Conservation (phyloP, 495 filamentous ascomycete genomes). For the Penicillium desertorum region DNA sequence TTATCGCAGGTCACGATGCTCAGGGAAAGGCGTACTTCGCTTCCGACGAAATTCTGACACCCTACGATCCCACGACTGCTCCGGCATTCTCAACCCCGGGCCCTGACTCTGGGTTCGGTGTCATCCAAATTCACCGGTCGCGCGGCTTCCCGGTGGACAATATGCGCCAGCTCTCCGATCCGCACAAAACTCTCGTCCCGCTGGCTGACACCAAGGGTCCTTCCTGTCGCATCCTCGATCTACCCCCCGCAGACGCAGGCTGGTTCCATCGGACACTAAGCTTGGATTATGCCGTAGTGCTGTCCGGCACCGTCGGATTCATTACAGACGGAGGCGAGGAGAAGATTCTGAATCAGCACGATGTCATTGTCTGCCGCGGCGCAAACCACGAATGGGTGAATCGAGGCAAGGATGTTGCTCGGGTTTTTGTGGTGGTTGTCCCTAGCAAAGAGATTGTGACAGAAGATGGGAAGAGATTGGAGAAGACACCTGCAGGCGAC, state of each 20-base stretch:
- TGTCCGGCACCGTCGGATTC: constrained; percentile 24
- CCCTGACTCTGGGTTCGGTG: constrained; percentile 23
- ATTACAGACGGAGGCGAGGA: constrained; percentile 27
- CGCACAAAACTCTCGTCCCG: constrained; percentile 26
- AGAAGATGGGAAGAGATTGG: constrained; percentile 19
- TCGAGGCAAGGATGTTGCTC: constrained; percentile 22
- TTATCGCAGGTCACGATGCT: constrained; percentile 21
- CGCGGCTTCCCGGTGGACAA: constrained; percentile 29
- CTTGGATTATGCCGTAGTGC: constrained; percentile 26
- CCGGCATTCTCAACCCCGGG: constrained; percentile 22
- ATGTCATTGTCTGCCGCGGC: constrained; percentile 29
- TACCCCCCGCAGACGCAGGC: constrained; percentile 23
- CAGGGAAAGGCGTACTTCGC: constrained; percentile 27
- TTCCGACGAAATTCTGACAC: constrained; percentile 24
- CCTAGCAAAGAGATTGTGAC: constrained; percentile 25
- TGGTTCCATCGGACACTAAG: constrained; percentile 34
- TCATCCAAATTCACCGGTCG: constrained; percentile 31
- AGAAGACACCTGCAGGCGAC: constrained; percentile 25
- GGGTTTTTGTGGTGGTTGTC: constrained; percentile 26
- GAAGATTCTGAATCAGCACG: constrained; percentile 26
- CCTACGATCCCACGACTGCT: constrained; percentile 28
- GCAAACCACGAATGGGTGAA: constrained; percentile 34
- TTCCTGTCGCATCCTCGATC: constrained; percentile 25
- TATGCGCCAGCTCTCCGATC: constrained; percentile 20
- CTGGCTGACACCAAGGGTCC: constrained; percentile 32